These are phyloP conservation scores for Chytriomyces confervae DNA, from an alignment of 192 early-diverging fungal genomes.

Conservation along the genomic window DNA sequence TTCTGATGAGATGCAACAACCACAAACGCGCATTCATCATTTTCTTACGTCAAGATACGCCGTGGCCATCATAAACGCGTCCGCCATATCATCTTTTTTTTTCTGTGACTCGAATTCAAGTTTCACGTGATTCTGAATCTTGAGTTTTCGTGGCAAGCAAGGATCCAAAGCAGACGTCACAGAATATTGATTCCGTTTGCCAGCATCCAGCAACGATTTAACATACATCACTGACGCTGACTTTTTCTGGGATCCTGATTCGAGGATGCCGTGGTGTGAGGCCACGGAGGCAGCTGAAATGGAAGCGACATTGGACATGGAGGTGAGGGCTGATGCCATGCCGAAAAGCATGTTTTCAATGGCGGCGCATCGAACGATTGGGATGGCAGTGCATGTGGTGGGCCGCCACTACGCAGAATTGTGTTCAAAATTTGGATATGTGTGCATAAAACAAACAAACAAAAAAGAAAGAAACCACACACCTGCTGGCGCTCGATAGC, in stretches of 20 bases:
- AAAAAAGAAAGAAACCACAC: too few species aligned
- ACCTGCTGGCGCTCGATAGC: conserved; percentile 27
- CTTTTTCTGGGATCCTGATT: conserved; percentile 6
- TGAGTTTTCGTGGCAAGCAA: background rate
- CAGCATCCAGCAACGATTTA: background rate
- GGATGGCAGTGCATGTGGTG: background rate
- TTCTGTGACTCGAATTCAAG: background rate
- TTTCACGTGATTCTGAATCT: background rate
- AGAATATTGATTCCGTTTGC: background rate
- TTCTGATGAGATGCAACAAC: background rate
- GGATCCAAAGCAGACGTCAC: too few species aligned
- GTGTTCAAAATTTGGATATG: too few species aligned
- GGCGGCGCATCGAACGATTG: conserved; percentile 25
- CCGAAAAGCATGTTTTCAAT: conserved; percentile 27
- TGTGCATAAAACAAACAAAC: too few species aligned
- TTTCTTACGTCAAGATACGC: conserved; percentile 13
- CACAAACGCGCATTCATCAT: background rate
- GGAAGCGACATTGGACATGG: background rate
- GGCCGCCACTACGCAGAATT: background rate
- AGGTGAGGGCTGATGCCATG: background rate
- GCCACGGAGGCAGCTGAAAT: background rate
- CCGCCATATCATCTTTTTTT: conserved; percentile 33
- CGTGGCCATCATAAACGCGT: conserved; percentile 19
- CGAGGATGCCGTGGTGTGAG: background rate
- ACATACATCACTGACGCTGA: background rate